Percentiles rank a stretch among this genome's conserved stretches.
Evolutionary conservation across 106 monocot species (phyloP).

Genomic region (Apostasia ramifera): DNA sequence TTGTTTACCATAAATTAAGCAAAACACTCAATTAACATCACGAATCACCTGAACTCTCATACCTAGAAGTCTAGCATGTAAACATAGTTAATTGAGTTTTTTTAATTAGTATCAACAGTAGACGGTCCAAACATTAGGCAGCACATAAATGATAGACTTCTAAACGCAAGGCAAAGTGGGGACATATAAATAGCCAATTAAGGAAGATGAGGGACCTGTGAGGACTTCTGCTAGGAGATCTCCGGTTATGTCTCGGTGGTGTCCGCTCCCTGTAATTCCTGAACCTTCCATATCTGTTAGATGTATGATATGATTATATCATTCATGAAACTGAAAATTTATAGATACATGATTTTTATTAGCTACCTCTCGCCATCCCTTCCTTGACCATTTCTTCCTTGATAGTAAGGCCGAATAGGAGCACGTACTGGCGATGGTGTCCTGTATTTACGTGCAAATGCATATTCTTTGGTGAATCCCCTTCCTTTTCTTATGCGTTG

Average conservation of each 20-base stretch:
- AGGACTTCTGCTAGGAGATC: slow-evolving; percentile 19
- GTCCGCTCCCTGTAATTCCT: slow-evolving; percentile 21
- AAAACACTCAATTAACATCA: too few relatives aligned
- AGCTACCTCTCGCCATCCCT: slow-evolving; percentile 25
- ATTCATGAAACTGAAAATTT: slow-evolving; percentile 3
- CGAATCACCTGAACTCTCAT: too few relatives aligned
- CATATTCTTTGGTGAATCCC: slow-evolving; percentile 35
- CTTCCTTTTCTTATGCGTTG: slow-evolving; percentile 48
- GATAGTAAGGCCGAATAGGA: slow-evolving; percentile 20
- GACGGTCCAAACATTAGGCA: too few relatives aligned
- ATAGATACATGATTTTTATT: background rate
- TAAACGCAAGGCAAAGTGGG: too few relatives aligned
- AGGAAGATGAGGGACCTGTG: slow-evolving; percentile 8
- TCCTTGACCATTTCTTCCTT: slow-evolving; percentile 29
- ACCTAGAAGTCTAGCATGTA: too few relatives aligned
- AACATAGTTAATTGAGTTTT: too few relatives aligned
- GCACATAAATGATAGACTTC: too few relatives aligned
- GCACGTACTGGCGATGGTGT: slow-evolving; percentile 42
- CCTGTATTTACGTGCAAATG: slow-evolving; percentile 35
- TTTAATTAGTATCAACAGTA: too few relatives aligned
- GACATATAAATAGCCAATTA: background rate
- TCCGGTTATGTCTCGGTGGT: slow-evolving; percentile 19
- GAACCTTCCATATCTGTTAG: slow-evolving; percentile 16
- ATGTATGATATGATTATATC: slow-evolving; percentile 4
- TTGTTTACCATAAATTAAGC: too few relatives aligned